phyloP scores from a whole-genome alignment of 1,139 yeast genomes.

The Yamadazyma diospyri region DNA sequence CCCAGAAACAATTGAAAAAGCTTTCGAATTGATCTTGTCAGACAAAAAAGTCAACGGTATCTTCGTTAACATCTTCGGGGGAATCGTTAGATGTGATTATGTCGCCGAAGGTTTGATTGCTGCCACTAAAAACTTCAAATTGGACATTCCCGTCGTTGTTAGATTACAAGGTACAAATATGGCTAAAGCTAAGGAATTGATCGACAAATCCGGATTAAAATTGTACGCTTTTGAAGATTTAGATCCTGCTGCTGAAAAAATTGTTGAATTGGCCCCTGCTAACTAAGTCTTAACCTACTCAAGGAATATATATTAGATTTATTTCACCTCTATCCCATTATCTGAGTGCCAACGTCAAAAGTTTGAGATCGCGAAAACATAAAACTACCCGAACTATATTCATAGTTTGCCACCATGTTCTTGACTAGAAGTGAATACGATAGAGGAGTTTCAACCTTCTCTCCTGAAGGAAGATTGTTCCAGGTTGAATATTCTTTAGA shows the following conservation, averaged over 20 bases:
- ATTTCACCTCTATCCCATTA: too few species aligned
- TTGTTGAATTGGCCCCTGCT: constrained; percentile 62
- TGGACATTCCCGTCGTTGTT: constrained; percentile 92
- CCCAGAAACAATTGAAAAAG: constrained; percentile 95
- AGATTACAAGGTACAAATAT: constrained; percentile 98
- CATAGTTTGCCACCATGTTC: constrained; percentile 57
- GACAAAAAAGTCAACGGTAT: constrained; percentile 92
- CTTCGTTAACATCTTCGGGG: constrained; percentile 98
- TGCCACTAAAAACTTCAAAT: constrained; percentile 94
- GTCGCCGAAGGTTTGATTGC: constrained; percentile 96
- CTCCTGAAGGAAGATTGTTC: constrained; percentile 97
- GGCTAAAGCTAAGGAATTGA: constrained; percentile 83
- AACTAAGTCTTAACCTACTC: too few species aligned
- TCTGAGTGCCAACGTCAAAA: constrained; percentile 1
- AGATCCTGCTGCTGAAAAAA: constrained; percentile 97
- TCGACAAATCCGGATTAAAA: constrained; percentile 86
- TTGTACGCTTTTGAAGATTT: constrained; percentile 88
- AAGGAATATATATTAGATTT: too few species aligned
- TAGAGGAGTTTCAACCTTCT: constrained; percentile 96
- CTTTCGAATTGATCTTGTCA: constrained; percentile 87
- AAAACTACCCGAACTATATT: background rate
- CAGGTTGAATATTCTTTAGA: constrained; percentile 98
- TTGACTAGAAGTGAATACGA: constrained; percentile 98
- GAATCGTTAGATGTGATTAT: constrained; percentile 98
- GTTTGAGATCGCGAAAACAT: background rate